phyloP scores from a whole-genome alignment of 2,329 filamentous ascomycete genomes.

The Leptographium lundbergii region DNA sequence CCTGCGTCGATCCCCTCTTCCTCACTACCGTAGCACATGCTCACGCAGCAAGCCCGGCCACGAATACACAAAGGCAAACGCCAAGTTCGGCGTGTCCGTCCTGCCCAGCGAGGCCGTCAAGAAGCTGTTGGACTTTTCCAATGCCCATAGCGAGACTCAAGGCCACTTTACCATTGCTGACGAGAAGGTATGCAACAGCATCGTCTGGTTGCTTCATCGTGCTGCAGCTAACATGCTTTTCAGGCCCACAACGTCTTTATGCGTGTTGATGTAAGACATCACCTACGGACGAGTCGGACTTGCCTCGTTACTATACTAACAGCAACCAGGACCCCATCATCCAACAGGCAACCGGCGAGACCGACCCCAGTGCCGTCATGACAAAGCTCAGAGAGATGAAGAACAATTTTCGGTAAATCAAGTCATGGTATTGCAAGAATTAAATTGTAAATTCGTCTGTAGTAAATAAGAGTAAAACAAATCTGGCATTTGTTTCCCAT shows the following conservation, averaged over 20 bases:
- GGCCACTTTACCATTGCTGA: slow-evolving; percentile 95
- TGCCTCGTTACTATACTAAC: slow-evolving; percentile 6
- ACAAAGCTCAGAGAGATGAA: slow-evolving; percentile 79
- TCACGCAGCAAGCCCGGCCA: slow-evolving; percentile 60
- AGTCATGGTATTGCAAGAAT: slow-evolving; percentile 7
- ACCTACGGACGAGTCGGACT: too few species aligned
- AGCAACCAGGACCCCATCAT: slow-evolving; percentile 59
- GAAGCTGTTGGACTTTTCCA: slow-evolving; percentile 64
- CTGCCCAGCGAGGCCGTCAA: slow-evolving; percentile 62
- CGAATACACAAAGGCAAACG: slow-evolving; percentile 96
- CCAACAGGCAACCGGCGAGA: slow-evolving; percentile 72
- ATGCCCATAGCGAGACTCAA: slow-evolving; percentile 75
- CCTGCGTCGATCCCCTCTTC: background rate
- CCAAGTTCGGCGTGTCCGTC: slow-evolving; percentile 73
- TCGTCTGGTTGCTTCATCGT: background rate
- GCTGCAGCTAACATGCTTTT: slow-evolving; percentile 5
- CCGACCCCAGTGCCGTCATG: slow-evolving; percentile 75
- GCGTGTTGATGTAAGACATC: slow-evolving; percentile 53
- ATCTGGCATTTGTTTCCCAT: slow-evolving; percentile 21
- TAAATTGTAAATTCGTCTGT: background rate
- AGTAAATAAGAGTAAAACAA: slow-evolving; percentile 7
- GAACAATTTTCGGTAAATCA: slow-evolving; percentile 55
- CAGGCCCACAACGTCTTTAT: slow-evolving; percentile 95
- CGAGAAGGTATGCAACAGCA: slow-evolving; percentile 57
- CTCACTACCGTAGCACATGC: background rate